Evolutionary conservation across 345 rosid species (phyloP), one percentile per base, ranked within the genome.

Genomic region (Brassica nigra): DNA sequence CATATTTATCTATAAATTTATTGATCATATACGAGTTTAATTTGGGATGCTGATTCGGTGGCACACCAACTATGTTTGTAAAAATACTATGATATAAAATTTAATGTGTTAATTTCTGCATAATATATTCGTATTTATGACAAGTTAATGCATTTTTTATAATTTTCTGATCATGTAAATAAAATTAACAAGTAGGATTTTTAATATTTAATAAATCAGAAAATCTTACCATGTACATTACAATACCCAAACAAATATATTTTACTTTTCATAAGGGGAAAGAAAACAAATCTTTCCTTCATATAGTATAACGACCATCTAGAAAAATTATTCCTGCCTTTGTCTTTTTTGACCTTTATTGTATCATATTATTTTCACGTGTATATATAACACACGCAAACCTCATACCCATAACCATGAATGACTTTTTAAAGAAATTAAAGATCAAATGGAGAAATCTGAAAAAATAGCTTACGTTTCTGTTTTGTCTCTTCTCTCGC

Each of bases 391-490:
- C 55, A 62, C 47, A 68, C 18, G 33, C 71, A 74, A 67, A 31
- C 15, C 74, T 4, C 75, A 62, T 62, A 74, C 36, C 12, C 68
- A 10, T 12, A 59, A 71, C 57, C 66, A 58, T 36, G 10, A 18
- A 44, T 67, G 61, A 57, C n/a, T 59, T 59, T 9, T 27, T 14
- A 12, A 39, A 9, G 16, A 49, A 49, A 49, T 28, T 27, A 34
- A 62, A 75, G 65, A 34, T 42, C 16, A 55, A 87, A 90, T 87
- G 90, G 81, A 75, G 70, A 73, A 80, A 29, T 36, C 44, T 2
- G 82, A 78, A 75, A 74, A 85, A 47, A 88, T 90, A 44, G 88
- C 80, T 10, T 91, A 88, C 58, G 81, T 78, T 79, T 77, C 78
- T 18, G 74, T 85, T 66, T 30, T 93, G 76, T 80, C 86, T 72